phyloP scores from a whole-genome alignment of 371 early-diverging fungal species.

The Parasitella parasitica region DNA sequence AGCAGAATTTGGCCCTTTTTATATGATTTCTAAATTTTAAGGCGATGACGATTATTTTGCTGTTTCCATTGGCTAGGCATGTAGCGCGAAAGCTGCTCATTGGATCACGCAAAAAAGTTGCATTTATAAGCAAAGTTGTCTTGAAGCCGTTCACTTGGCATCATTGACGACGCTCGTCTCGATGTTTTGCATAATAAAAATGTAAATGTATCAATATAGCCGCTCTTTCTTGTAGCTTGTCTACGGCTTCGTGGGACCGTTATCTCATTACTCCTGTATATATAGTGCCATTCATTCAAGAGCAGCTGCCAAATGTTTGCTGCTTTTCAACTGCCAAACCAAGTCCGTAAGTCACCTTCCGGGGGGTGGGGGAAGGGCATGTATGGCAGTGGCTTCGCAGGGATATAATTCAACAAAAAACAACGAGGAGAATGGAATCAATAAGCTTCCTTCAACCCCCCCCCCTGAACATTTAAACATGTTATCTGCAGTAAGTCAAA shows the following conservation, averaged over 20 bases:
- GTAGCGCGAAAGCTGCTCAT: neutral
- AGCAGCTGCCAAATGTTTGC: neutral
- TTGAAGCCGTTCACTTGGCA: neutral
- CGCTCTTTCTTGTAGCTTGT: too few relatives aligned
- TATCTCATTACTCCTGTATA: too few relatives aligned
- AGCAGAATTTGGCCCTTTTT: neutral
- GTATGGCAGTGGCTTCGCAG: slow-evolving; percentile 11
- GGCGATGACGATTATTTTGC: slow-evolving; percentile 19
- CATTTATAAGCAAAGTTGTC: neutral
- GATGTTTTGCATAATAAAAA: neutral
- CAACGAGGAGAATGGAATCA: neutral
- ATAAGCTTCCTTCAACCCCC: neutral
- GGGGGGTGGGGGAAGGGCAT: slow-evolving; percentile 1
- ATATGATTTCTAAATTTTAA: neutral
- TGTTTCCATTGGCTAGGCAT: slow-evolving; percentile 5
- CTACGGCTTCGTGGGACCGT: too few relatives aligned
- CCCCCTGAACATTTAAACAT: slow-evolving; percentile 7
- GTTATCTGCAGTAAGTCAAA: slow-evolving; percentile 13
- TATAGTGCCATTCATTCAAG: too few relatives aligned
- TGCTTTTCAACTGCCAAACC: neutral
- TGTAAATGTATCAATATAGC: too few relatives aligned
- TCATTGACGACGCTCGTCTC: neutral
- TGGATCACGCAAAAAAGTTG: neutral
- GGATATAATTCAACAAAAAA: neutral
- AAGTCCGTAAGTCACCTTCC: slow-evolving; percentile 7